Conservation (phyloP, 441 rosid genomes). For the Erodium texanum region DNA sequence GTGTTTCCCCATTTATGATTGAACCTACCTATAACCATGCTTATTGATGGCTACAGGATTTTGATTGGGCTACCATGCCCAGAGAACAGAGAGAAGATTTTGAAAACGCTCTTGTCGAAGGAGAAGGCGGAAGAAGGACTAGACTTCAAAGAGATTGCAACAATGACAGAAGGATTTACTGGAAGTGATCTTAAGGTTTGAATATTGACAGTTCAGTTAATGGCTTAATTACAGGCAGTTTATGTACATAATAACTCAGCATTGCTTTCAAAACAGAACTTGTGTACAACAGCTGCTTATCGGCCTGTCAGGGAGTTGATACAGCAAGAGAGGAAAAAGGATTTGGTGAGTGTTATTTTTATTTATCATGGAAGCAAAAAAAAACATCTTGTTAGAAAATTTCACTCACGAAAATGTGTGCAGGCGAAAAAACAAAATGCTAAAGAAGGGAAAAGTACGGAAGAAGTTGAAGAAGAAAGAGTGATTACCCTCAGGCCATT, state of each 20-base stretch:
- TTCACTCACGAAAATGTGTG: not conserved
- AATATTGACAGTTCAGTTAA: too few relatives aligned
- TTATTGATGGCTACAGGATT: slow-evolving; percentile 32
- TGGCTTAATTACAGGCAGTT: not conserved
- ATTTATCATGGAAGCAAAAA: not conserved
- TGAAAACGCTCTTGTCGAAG: slow-evolving; percentile 50
- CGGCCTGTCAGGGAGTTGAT: slow-evolving; percentile 70
- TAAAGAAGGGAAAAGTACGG: slow-evolving; percentile 7
- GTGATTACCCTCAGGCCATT: slow-evolving; percentile 52
- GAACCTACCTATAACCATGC: not conserved
- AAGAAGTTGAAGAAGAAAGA: slow-evolving; percentile 33
- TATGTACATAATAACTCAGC: not conserved
- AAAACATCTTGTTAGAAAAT: too few relatives aligned
- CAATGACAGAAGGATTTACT: slow-evolving; percentile 58
- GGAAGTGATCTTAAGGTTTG: slow-evolving; percentile 73
- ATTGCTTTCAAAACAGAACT: slow-evolving; percentile 37
- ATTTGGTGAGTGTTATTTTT: slow-evolving; percentile 28
- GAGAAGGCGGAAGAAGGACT: slow-evolving; percentile 50
- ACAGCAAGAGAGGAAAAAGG: slow-evolving; percentile 63
- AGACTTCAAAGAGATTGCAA: slow-evolving; percentile 50
- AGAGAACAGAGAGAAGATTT: slow-evolving; percentile 58
- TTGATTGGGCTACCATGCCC: slow-evolving; percentile 58
- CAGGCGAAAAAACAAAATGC: slow-evolving; percentile 34
- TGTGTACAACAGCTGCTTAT: slow-evolving; percentile 74
- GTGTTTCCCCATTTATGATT: too few relatives aligned